A percentile compares a stretch with the other conserved stretches of the same genome.
Evolutionary conservation across 768 basidiomycete species (phyloP).

Genomic region (Collybiopsis confluens): DNA sequence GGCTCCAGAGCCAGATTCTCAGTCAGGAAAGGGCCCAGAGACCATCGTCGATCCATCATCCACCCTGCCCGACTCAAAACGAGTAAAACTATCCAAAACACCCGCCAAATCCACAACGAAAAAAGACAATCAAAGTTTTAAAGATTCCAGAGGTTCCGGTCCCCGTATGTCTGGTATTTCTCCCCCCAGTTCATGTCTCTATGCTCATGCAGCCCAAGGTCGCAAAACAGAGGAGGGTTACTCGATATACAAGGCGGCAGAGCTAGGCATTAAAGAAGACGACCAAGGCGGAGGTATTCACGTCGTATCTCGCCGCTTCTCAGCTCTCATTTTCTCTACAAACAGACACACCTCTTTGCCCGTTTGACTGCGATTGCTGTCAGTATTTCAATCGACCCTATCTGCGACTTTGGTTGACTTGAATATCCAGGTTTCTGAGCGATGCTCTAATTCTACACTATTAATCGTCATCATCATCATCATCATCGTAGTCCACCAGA

Average conservation of each 20-base stretch:
- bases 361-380: conserved; percentile 91
- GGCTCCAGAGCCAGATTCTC: background rate
- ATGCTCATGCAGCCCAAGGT: conserved; percentile 38
- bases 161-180: conserved; percentile 47
- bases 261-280: conserved; percentile 62
- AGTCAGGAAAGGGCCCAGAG: conserved; percentile 30
- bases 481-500: conserved; percentile 58
- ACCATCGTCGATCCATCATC: conserved; percentile 65
- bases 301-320: conserved; percentile 23
- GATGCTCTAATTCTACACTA: background rate
- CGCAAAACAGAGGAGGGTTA: conserved; percentile 79
- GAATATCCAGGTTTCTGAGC: conserved; percentile 8
- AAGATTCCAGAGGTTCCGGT: conserved; percentile 71
- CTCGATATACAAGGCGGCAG: conserved; percentile 76
- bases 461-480: conserved; percentile 38
- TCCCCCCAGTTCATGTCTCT: conserved; percentile 5
- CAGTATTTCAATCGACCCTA: conserved; percentile 23
- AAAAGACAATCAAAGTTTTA: conserved; percentile 48
- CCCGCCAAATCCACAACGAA: conserved; percentile 6
- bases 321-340: conserved; percentile 15
- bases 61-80: conserved; percentile 28
- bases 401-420: conserved; percentile 19
- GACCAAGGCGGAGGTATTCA: conserved; percentile 67
- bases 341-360: conserved; percentile 77
- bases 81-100: conserved; percentile 22